Evolutionary conservation across 768 basidiomycete species (phyloP), one percentile per base, ranked within the genome.

Genomic region (Lactarius akahatsu): DNA sequence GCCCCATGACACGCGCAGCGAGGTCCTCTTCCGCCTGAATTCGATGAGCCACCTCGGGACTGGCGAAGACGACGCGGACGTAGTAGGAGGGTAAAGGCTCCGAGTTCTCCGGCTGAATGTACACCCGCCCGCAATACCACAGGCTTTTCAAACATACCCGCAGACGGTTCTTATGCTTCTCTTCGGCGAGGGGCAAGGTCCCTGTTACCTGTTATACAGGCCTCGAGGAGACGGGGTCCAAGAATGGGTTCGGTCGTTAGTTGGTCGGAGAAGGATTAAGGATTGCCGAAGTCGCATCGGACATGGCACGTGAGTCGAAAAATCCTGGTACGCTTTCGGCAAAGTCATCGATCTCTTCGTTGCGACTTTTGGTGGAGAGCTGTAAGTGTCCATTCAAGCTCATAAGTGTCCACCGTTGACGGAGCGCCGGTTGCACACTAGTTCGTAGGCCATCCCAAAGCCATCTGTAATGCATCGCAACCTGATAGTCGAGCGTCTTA

Each of bases 221-320:
- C 41, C 52, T 41, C 11, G 10, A 23, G 45, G 10, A 63, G 30
- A 13, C 58, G 52, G 6, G 38, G 41, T 26, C 59, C 26, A 3
- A 57, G 54, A 41, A 28, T 47, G 34, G 41, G 43, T 7, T 55
- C 34, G 8, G 64, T 16, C 0, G n/a, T 40, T 30, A 32, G 28
- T 9, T 18, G 59, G 30, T 52, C 13, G 50, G 23, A 47, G 40
- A 65, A 45, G 59, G 54, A 65, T 47, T n/a, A n/a, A n/a, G n/a
- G n/a, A n/a, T n/a, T 3, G 59, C 30, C 4, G 32, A 36, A 3
- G 20, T 9, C 11, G 41, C 18, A 23, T 55, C 20, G 59, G 36
- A 61, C 36, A 8, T 10, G 10, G 61, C n/a, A n/a, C n/a, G n/a
- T n/a, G n/a, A 15, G 23, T 57, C 55, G 30, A 50, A 50, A 23